Base-by-base conservation (phyloP, 2,329 filamentous ascomycete species). In the Sclerotinia glacialis region DNA sequence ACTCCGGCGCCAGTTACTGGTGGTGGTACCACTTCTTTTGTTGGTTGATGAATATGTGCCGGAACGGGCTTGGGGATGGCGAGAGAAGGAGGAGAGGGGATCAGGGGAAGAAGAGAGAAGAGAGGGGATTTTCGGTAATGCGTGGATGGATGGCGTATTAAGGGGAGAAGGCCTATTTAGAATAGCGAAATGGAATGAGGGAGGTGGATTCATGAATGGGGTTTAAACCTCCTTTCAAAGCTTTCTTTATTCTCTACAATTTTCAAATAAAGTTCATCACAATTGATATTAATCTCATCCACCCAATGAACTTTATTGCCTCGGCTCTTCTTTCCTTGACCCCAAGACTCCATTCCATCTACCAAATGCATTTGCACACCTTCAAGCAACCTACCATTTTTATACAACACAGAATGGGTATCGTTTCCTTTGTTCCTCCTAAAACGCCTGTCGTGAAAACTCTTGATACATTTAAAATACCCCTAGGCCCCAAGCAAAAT, bases 401-500 rank as follows among this genome's bases (percentile, higher is more conserved):
- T 46, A 59, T 65, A 55, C 52, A 58, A 55, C 52, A 58, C 46
- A 40, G 7, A 28, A 44, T 63, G 71, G 72, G 71, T 74, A 73
- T 74, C 70, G 46, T 71, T 40, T 64, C 65, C 64, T 66, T 47
- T 40, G 37, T 61, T 67, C 62, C 67, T 52, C 52, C 40, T 50
- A 55, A 63, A 71, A 72, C 69, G 65, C 70, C 69, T 7, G 14
- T 49, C 44, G 21, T n/a, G 26, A 49, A 49, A 73, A n/a, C 11
- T 31, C 31, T 28, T 31, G 18, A 31, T 26, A 28, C 46, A 26
- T 26, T 65, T 52, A 65, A 50, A 60, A 68, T 11, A 70, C 72
- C 42, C 62, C 67, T 40, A 49, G 56, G 26, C 68, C 69, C 74
- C 74, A 76, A 47, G 67, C 71, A 67, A 89, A 89, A 1, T 88